Evolutionary conservation across 805 yeast genomes (phyloP).

Genomic region (Ogataea polymorpha): DNA sequence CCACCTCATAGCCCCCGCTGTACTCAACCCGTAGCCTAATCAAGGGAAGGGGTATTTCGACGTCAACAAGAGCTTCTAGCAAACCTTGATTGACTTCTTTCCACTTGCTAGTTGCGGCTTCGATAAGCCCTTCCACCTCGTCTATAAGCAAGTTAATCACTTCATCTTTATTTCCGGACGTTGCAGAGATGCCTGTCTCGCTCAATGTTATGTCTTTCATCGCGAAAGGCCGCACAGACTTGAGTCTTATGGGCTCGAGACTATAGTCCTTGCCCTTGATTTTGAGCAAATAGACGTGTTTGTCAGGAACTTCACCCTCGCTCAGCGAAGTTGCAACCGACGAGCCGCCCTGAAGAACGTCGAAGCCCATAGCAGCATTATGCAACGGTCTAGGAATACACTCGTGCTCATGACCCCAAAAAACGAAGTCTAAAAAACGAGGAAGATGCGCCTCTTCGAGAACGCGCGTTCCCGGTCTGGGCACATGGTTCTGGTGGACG

Average conservation of each 20-base stretch:
- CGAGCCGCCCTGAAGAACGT: slow-evolving; percentile 88
- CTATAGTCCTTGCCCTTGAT: slow-evolving; percentile 56
- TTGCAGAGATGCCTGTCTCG: slow-evolving; percentile 55
- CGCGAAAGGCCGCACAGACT: slow-evolving; percentile 77
- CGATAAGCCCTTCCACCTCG: slow-evolving; percentile 67
- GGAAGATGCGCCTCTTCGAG: slow-evolving; percentile 87
- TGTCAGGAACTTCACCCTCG: slow-evolving; percentile 77
- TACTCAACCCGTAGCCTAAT: slow-evolving; percentile 84
- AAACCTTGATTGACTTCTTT: slow-evolving; percentile 27
- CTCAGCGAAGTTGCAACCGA: slow-evolving; percentile 88
- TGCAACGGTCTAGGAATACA: slow-evolving; percentile 69
- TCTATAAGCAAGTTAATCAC: slow-evolving; percentile 57
- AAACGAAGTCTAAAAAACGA: slow-evolving; percentile 69
- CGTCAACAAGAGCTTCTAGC: slow-evolving; percentile 30
- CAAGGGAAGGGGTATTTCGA: slow-evolving; percentile 70
- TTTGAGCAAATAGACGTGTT: slow-evolving; percentile 69
- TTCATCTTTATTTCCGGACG: slow-evolving; percentile 55
- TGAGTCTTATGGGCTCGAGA: slow-evolving; percentile 59
- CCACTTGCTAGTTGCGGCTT: slow-evolving; percentile 53
- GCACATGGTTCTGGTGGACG: slow-evolving; percentile 88
- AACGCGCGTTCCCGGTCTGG: slow-evolving; percentile 75
- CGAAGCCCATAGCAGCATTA: slow-evolving; percentile 62
- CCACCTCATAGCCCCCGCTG: slow-evolving; percentile 87
- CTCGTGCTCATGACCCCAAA: slow-evolving; percentile 99
- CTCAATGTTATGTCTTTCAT: slow-evolving; percentile 63